These are phyloP conservation scores for Agrostemma githago DNA, from an alignment of 148 eudicot genomes.

Conservation along the genomic window DNA sequence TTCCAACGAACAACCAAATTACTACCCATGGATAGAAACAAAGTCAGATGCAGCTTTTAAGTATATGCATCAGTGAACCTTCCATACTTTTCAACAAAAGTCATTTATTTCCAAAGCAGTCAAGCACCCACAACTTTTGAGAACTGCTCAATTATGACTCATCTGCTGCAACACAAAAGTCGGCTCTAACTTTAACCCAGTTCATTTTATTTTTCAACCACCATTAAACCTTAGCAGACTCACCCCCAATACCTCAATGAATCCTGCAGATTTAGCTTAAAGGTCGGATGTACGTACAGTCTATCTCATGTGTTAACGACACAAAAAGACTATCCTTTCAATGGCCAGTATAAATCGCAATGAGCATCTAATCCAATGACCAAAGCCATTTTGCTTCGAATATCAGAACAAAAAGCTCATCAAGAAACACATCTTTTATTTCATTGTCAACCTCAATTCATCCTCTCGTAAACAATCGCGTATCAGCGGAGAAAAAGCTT, in stretches of 20 bases:
- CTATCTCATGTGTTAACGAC: too few relatives aligned
- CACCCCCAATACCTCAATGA: neutral
- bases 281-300: too few relatives aligned
- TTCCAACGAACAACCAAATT: neutral
- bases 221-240: neutral
- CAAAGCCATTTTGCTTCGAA: neutral
- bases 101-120: neutral
- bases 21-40: neutral
- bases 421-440: neutral
- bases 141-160: neutral
- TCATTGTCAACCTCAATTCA: too few relatives aligned
- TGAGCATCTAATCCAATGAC: too few relatives aligned
- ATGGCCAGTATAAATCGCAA: too few relatives aligned
- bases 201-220: constrained; percentile 13
- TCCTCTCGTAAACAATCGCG: too few relatives aligned
- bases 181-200: neutral
- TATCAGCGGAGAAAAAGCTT: too few relatives aligned
- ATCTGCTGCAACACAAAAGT: neutral
- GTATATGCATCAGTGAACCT: neutral
- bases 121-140: neutral
- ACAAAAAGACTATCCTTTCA: too few relatives aligned
- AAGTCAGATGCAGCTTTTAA: neutral
- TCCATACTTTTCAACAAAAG: neutral
- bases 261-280: too few relatives aligned
- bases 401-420: neutral